A percentile compares a stretch with the other conserved stretches of the same genome.
phyloP scores from a whole-genome alignment of 306 rosid species.

The Citrullus amarus region DNA sequence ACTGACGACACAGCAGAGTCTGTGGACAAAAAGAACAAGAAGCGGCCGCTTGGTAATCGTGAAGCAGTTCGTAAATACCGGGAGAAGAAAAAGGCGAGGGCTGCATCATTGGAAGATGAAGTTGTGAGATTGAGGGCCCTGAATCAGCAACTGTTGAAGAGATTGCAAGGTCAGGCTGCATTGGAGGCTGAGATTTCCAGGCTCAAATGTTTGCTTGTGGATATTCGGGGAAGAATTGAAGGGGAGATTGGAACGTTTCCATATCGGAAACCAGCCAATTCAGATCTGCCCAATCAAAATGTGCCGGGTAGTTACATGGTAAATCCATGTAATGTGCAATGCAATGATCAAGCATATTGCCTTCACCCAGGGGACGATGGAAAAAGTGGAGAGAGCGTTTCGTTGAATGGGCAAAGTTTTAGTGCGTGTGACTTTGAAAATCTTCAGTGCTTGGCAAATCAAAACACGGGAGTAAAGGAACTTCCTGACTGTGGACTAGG shows the following conservation, averaged over 20 bases:
- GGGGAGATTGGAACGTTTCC: slow-evolving; percentile 94
- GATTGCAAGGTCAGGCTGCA: slow-evolving; percentile 78
- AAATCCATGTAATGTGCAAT: slow-evolving; percentile 82
- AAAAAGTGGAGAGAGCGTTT: slow-evolving; percentile 29
- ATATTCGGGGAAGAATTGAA: slow-evolving; percentile 90
- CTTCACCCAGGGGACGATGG: slow-evolving; percentile 50
- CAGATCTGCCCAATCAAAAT: slow-evolving; percentile 20
- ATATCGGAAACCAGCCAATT: slow-evolving; percentile 53
- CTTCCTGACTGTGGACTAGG: slow-evolving; percentile 47
- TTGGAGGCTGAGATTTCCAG: slow-evolving; percentile 85
- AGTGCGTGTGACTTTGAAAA: slow-evolving; percentile 73
- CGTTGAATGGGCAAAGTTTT: slow-evolving; percentile 33
- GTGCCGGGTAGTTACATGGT: slow-evolving; percentile 40
- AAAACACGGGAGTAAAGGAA: slow-evolving; percentile 47
- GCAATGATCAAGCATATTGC: slow-evolving; percentile 72
- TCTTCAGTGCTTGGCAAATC: slow-evolving; percentile 58
- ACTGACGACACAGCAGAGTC: slow-evolving; percentile 85
- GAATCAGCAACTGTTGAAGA: slow-evolving; percentile 80
- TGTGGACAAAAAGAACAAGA: slow-evolving; percentile 55
- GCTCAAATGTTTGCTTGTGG: slow-evolving; percentile 94
- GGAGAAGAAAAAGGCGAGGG: slow-evolving; percentile 89
- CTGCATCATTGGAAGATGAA: slow-evolving; percentile 87
- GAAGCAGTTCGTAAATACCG: slow-evolving; percentile 95
- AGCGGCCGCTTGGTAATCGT: slow-evolving; percentile 61
- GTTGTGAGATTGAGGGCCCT: slow-evolving; percentile 61